Evolutionary conservation across 1,139 yeast genomes (phyloP).

Genomic region (Taphrina flavorubra): DNA sequence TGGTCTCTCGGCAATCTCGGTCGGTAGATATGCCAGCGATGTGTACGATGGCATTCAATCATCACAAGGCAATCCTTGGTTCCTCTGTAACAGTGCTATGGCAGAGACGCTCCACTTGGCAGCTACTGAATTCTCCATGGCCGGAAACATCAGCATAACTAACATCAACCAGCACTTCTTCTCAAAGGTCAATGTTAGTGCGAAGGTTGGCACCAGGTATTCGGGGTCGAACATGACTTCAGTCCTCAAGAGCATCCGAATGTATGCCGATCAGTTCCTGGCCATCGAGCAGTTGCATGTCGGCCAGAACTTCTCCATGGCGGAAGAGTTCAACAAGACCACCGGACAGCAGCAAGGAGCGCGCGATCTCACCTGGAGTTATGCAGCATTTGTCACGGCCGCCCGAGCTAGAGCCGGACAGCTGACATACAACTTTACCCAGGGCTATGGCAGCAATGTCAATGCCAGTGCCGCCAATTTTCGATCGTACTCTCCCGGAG

Average conservation of each 20-base stretch:
- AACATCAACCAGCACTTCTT: constrained; percentile 32
- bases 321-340: constrained; percentile 84
- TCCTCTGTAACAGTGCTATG: constrained; percentile 81
- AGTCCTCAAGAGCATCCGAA: constrained; percentile 43
- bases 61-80: constrained; percentile 91
- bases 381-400: constrained; percentile 69
- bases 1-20: constrained; percentile 66
- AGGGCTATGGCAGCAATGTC: constrained; percentile 9
- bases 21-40: constrained; percentile 93
- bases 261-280: constrained; percentile 50
- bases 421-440: constrained; percentile 25
- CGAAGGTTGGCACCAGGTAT: constrained; percentile 3
- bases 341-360: constrained; percentile 92
- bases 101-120: constrained; percentile 60
- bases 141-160: constrained; percentile 15
- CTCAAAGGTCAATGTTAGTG: constrained; percentile 5
- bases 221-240: constrained; percentile 21
- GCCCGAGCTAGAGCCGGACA: constrained; percentile 37
- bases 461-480: neutral
- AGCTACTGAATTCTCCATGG: constrained; percentile 24
- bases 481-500: neutral
- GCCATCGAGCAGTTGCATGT: constrained; percentile 28
- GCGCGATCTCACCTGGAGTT: constrained; percentile 85
- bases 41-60: constrained; percentile 71
- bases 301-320: constrained; percentile 63